Percentiles rank a stretch among this genome's conserved stretches.
Conservation (phyloP, 495 filamentous ascomycete species). For the Daldinia concentrica region DNA sequence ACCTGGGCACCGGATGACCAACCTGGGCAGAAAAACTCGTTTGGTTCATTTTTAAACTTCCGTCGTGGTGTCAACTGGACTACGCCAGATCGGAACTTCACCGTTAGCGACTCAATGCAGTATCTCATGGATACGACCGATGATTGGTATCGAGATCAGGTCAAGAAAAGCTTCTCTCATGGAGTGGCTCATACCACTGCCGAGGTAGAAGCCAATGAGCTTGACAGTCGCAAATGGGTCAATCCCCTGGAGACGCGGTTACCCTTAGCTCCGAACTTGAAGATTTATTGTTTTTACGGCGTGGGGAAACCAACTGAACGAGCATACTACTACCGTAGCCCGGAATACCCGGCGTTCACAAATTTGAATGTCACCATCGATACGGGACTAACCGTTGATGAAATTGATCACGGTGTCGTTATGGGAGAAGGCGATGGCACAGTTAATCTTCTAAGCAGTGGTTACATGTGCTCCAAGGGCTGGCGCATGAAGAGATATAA, state of each 20-base stretch:
- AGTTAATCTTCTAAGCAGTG: conserved; percentile 84
- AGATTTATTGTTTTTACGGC: conserved; percentile 98
- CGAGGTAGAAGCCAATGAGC: conserved; percentile 89
- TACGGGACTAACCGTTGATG: conserved; percentile 71
- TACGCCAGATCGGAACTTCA: conserved; percentile 74
- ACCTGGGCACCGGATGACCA: conserved; percentile 90
- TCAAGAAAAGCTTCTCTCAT: conserved; percentile 80
- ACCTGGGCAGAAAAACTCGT: conserved; percentile 74
- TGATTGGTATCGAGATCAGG: conserved; percentile 81
- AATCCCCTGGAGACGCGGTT: conserved; percentile 93
- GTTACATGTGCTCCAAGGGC: conserved; percentile 96
- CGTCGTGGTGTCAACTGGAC: conserved; percentile 66
- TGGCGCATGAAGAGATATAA: conserved; percentile 96
- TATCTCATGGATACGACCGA: conserved; percentile 83
- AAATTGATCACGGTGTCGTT: conserved; percentile 85
- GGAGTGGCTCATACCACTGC: conserved; percentile 83
- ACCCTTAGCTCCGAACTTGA: conserved; percentile 87
- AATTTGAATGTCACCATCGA: conserved; percentile 91
- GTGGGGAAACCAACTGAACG: conserved; percentile 91
- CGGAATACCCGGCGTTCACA: conserved; percentile 67
- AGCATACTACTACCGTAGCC: conserved; percentile 87
- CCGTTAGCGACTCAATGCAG: conserved; percentile 75
- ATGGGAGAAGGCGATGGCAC: conserved; percentile 97
- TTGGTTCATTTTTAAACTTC: conserved; percentile 88
- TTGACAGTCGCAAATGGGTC: conserved; percentile 84